Evolutionary conservation across 805 yeast species (phyloP), one percentile per base, ranked within the genome.

Genomic region (Wickerhamomyces canadensis): DNA sequence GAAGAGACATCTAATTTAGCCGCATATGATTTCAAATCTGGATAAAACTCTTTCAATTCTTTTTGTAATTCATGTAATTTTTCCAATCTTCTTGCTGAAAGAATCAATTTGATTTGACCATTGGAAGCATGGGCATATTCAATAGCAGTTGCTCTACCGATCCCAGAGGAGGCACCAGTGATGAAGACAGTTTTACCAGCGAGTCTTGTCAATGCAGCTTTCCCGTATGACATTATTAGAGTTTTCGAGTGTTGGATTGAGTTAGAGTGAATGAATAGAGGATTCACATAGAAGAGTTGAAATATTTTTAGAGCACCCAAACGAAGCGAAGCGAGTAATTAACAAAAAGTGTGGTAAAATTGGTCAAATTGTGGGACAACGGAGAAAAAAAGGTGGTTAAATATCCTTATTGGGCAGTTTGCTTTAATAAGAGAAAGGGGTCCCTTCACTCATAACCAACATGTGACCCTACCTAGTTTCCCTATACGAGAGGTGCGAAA

Each of bases 101-200:
- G 68, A 44, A 87, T 68, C 49, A 87, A 70, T 52, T 82, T 80
- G 49, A 83, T 57, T 11, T 80, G 58, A 23, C 95, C 95, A 33
- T 75, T 67, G 17, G 91, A 69, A 13, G 87, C 85, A 17, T 55
- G 78, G 30, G 96, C 93, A 48, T 86, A 78, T 57, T 89, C 95
- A 33, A 71, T 61, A 13, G 97, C 98, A 10, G 96, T 88, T 37
- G 95, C 93, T 48, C 77, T 78, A 11, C 98, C 98, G 52, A 91
- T 91, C 38, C 98, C 98, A 13, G 96, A 79, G 19, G 96, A 85
- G 7, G 98, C 98, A 44, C 98, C 98, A n/a, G 98, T 86, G 52
- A 91, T 82, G 29, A 91, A 72, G 23, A 86, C 72, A 15, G 80
- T 77, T 57, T 91, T 89, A 34, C 83, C 83, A 17, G 83, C 78